Evolutionary conservation across 192 early-diverging fungal genomes (phyloP).

Genomic region (Rhizoclosmatium globosum): DNA sequence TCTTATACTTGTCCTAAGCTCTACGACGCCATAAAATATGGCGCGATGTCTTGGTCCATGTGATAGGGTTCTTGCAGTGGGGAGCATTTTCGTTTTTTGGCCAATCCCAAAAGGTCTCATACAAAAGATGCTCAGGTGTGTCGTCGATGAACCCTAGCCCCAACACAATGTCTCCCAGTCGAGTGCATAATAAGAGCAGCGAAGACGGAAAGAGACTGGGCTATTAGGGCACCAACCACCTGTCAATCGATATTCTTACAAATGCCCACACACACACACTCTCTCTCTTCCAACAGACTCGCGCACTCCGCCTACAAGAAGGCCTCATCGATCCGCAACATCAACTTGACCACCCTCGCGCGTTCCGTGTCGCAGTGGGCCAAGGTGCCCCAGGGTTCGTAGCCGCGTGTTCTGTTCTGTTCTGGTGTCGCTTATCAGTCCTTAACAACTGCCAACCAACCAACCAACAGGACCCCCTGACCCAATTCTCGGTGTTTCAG

Average conservation of each 20-base stretch:
- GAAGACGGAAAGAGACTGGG: too few species aligned
- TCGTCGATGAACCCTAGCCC: not conserved
- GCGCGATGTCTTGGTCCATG: not conserved
- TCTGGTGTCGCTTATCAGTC: not conserved
- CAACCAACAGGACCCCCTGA: conserved; percentile 58
- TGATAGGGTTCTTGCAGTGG: not conserved
- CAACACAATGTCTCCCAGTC: not conserved
- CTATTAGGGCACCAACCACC: not conserved
- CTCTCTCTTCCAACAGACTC: conserved; percentile 8
- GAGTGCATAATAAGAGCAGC: not conserved
- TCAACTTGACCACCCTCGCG: conserved; percentile 11
- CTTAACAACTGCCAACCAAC: not conserved
- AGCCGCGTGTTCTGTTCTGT: not conserved
- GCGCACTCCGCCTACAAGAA: conserved; percentile 11
- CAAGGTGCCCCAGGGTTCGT: conserved; percentile 38
- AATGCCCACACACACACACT: not conserved
- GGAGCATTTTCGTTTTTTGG: conserved; percentile 8
- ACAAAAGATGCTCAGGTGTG: conserved; percentile 12
- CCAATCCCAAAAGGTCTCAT: not conserved
- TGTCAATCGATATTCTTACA: not conserved
- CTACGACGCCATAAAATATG: too few species aligned
- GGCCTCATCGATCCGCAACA: conserved; percentile 28
- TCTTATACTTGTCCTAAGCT: too few species aligned
- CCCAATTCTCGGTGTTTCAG: conserved; percentile 78
- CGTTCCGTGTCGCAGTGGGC: conserved; percentile 42